phyloP scores from a whole-genome alignment of 2,329 filamentous ascomycete genomes.

The Colletotrichum scovillei region DNA sequence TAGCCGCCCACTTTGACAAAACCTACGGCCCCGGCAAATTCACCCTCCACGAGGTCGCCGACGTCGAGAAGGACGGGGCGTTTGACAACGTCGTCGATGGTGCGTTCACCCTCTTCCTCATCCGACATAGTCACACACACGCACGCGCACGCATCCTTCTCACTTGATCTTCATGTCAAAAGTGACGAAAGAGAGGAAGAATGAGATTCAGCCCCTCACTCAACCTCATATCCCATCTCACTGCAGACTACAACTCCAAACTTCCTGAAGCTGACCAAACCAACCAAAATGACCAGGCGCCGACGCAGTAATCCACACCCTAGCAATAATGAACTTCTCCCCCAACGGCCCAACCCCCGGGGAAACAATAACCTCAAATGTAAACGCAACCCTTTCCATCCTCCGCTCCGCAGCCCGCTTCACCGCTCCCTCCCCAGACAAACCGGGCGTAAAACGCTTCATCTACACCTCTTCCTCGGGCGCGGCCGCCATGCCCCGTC shows the following conservation, averaged over 20 bases:
- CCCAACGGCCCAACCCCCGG: constrained; percentile 48
- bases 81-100: constrained; percentile 44
- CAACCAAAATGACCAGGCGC: constrained; percentile 14
- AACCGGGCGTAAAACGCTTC: constrained; percentile 49
- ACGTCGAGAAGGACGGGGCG: constrained; percentile 44
- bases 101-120: constrained; percentile 1
- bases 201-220: neutral
- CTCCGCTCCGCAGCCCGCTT: constrained; percentile 48
- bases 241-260: too few relatives aligned
- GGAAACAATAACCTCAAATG: constrained; percentile 45
- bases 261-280: too few relatives aligned
- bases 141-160: too few relatives aligned
- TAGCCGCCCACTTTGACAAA: constrained; percentile 42
- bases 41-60: constrained; percentile 45
- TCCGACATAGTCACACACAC: too few relatives aligned
- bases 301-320: constrained; percentile 50
- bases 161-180: too few relatives aligned
- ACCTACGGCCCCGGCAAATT: constrained; percentile 47
- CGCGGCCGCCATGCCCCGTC: constrained; percentile 38
- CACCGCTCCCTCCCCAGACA: too few relatives aligned
- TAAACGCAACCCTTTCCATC: constrained; percentile 43
- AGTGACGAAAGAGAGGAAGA: neutral
- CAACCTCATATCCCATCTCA: neutral
- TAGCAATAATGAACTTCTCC: constrained; percentile 46
- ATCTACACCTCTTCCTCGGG: constrained; percentile 51